Conservation (phyloP, 2,329 filamentous ascomycete species). For the Aspergillus latus region DNA sequence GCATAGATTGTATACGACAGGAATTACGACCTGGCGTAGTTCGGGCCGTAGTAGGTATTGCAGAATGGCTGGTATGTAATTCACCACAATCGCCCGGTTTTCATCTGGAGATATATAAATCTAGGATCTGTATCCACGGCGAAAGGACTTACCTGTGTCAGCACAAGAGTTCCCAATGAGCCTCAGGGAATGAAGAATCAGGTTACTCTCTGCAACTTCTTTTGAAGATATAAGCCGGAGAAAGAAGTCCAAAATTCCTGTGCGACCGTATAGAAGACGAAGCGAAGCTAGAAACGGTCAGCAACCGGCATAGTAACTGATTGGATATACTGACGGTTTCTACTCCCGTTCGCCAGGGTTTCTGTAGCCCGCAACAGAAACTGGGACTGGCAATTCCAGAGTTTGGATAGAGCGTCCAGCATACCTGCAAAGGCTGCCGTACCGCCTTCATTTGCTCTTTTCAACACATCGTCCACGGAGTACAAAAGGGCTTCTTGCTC, state of each 20-base stretch:
- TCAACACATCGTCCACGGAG: slow-evolving; percentile 34
- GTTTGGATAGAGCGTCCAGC: slow-evolving; percentile 30
- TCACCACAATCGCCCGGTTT: slow-evolving; percentile 43
- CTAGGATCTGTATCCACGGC: background rate
- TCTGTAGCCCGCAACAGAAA: slow-evolving; percentile 39
- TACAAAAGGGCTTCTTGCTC: slow-evolving; percentile 37
- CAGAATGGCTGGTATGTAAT: slow-evolving; percentile 42
- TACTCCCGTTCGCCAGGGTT: slow-evolving; percentile 43
- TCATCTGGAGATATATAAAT: slow-evolving; percentile 36
- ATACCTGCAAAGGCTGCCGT: slow-evolving; percentile 29
- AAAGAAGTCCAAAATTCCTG: slow-evolving; percentile 45
- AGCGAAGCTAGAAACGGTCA: slow-evolving; percentile 35
- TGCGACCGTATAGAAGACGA: slow-evolving; percentile 40
- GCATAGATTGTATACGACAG: slow-evolving; percentile 49
- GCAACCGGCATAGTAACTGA: background rate
- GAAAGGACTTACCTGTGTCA: slow-evolving; percentile 37
- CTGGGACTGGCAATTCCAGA: slow-evolving; percentile 40
- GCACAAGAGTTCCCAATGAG: slow-evolving; percentile 49
- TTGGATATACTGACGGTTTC: slow-evolving; percentile 38
- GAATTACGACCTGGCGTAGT: slow-evolving; percentile 42
- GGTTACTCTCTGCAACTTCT: slow-evolving; percentile 27
- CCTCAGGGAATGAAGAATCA: slow-evolving; percentile 44
- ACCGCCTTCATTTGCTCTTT: slow-evolving; percentile 26
- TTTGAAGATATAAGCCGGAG: slow-evolving; percentile 39
- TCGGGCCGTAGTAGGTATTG: slow-evolving; percentile 35